Evolutionary conservation across 768 basidiomycete species (phyloP).

Genomic region (Sporobolomyces roseus): DNA sequence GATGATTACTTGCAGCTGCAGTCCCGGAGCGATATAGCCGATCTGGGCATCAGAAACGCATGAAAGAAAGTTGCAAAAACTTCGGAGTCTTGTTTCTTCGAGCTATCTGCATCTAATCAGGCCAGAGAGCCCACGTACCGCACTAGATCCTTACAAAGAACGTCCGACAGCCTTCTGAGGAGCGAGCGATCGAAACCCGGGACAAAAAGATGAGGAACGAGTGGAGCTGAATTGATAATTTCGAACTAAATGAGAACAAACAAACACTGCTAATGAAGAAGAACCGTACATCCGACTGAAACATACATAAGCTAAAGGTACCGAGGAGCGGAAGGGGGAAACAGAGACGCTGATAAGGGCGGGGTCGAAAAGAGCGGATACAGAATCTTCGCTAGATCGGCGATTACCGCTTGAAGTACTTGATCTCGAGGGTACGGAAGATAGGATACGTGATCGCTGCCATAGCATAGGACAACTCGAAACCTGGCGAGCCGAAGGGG

Average conservation of each 20-base stretch:
- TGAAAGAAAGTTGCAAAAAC: no score
- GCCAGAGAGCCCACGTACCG: no score
- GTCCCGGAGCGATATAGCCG: no score
- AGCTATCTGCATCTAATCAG: no score
- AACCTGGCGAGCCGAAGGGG: slow-evolving; percentile 40
- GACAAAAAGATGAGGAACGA: neutral
- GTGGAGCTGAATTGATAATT: neutral
- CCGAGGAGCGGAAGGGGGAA: neutral
- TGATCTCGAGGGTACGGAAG: slow-evolving; percentile 38
- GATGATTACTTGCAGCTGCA: no score
- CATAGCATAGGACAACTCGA: slow-evolving; percentile 36
- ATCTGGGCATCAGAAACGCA: no score
- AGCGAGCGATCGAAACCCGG: no score
- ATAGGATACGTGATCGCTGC: slow-evolving; percentile 28
- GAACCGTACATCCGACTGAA: neutral
- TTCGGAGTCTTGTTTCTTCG: no score
- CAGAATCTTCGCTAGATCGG: no score
- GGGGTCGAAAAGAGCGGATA: no score
- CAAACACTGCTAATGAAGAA: neutral
- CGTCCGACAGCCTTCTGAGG: no score
- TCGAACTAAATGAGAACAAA: neutral
- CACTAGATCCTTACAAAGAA: no score
- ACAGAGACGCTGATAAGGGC: neutral
- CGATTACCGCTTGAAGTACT: slow-evolving; percentile 22
- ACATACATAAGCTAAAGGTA: neutral